Conservation (phyloP, 257 asterid species). For the Scutellaria barbata region DNA sequence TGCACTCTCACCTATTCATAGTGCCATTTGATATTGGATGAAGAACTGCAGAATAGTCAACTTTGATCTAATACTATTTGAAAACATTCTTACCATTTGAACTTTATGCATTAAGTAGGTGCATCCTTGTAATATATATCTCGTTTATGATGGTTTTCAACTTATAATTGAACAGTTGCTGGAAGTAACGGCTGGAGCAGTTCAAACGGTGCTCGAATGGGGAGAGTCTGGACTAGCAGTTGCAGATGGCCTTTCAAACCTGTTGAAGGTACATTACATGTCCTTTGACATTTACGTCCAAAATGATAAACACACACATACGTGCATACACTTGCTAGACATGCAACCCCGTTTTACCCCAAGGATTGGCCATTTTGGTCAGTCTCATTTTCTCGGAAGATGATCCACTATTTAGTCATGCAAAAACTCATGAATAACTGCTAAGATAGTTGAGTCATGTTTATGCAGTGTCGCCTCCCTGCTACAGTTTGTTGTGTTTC, state of each 20-base stretch:
- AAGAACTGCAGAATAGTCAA: too few relatives aligned
- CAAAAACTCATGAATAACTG: not conserved
- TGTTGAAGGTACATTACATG: conserved; percentile 61
- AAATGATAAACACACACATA: not conserved
- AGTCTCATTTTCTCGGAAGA: too few relatives aligned
- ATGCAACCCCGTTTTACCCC: too few relatives aligned
- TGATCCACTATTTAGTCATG: too few relatives aligned
- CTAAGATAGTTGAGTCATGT: conserved; percentile 21
- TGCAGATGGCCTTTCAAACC: conserved; percentile 71
- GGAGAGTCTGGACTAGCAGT: conserved; percentile 80
- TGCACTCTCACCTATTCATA: not conserved
- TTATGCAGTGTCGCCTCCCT: conserved; percentile 78
- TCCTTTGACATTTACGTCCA: not conserved
- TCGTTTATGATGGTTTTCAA: conserved; percentile 14
- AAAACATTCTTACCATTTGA: not conserved
- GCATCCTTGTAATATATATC: conserved; percentile 10
- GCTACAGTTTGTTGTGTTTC: conserved; percentile 76
- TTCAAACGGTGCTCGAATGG: conserved; percentile 71
- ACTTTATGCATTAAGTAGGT: not conserved
- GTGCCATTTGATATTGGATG: not conserved
- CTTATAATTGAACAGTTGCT: conserved; percentile 54
- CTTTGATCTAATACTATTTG: not conserved
- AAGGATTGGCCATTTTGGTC: too few relatives aligned
- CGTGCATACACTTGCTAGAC: too few relatives aligned
- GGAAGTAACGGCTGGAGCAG: conserved; percentile 84